Evolutionary conservation across 192 early-diverging fungal species (phyloP).

Genomic region (Globomyces pollinis-pini): DNA sequence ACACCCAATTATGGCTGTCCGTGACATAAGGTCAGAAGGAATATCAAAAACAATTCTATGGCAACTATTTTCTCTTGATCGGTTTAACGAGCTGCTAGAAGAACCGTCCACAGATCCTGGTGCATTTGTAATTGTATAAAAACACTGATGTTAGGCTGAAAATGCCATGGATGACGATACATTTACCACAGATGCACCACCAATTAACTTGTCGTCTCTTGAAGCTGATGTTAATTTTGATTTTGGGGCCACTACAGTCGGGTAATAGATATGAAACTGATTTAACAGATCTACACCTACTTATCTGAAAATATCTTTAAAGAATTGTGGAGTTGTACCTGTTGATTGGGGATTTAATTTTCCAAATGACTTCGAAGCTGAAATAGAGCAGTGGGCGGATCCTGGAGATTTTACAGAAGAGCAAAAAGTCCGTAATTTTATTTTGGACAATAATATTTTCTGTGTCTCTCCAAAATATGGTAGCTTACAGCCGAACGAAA

Average conservation of each 20-base stretch:
- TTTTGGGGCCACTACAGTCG: conserved; percentile 42
- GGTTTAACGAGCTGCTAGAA: conserved; percentile 34
- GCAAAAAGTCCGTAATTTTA: conserved; percentile 43
- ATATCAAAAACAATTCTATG: conserved; percentile 37
- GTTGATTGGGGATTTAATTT: conserved; percentile 51
- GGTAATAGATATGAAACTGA: not conserved
- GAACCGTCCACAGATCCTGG: conserved; percentile 6
- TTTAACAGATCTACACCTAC: conserved; percentile 17
- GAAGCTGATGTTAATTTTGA: conserved; percentile 35
- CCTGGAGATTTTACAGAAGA: conserved; percentile 49
- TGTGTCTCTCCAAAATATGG: conserved; percentile 42
- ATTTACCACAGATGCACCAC: conserved; percentile 24
- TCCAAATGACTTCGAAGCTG: conserved; percentile 46
- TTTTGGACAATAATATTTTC: conserved; percentile 46
- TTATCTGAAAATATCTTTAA: conserved; percentile 32
- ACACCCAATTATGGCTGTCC: conserved; percentile 39
- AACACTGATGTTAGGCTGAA: too few relatives aligned
- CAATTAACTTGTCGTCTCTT: not conserved
- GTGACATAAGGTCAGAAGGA: conserved; percentile 44
- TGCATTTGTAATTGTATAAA: too few relatives aligned
- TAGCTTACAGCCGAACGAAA: conserved; percentile 34
- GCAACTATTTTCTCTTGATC: conserved; percentile 39
- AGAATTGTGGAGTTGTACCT: conserved; percentile 47
- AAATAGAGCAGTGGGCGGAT: conserved; percentile 50
- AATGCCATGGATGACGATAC: conserved; percentile 13